These are phyloP conservation scores for Saccharomycodes ludwigii DNA, from an alignment of 805 yeast species.

Conservation along the genomic window DNA sequence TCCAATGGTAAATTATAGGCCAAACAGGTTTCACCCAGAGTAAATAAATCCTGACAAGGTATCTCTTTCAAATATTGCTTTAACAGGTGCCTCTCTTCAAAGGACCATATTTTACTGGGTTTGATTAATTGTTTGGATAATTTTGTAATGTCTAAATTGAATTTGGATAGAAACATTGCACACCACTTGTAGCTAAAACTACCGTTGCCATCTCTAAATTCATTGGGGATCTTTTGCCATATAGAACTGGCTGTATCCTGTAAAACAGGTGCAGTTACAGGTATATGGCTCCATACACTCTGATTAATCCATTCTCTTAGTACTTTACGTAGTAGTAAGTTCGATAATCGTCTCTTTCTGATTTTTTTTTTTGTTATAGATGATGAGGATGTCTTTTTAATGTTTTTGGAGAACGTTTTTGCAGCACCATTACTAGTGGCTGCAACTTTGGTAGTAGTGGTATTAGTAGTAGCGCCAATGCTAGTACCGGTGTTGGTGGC, in stretches of 20 bases:
- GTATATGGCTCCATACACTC: constrained; percentile 54
- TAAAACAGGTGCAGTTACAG: constrained; percentile 50
- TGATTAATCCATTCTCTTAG: constrained; percentile 61
- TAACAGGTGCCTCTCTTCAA: constrained; percentile 42
- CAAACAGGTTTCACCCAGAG: constrained; percentile 47
- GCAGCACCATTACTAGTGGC: too few relatives aligned
- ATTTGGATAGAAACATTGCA: constrained; percentile 26
- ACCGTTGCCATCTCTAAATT: constrained; percentile 49
- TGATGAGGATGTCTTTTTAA: neutral
- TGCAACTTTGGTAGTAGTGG: too few relatives aligned
- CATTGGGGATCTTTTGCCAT: constrained; percentile 47
- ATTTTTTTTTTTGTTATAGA: constrained; percentile 18
- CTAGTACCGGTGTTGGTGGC: too few relatives aligned
- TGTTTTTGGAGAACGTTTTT: neutral
- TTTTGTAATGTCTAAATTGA: constrained; percentile 40
- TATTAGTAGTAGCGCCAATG: too few relatives aligned
- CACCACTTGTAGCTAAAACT: constrained; percentile 58
- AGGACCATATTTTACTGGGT: constrained; percentile 45
- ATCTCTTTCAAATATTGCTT: constrained; percentile 34
- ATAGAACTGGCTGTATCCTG: constrained; percentile 52
- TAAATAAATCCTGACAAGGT: constrained; percentile 40
- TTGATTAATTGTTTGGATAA: constrained; percentile 31
- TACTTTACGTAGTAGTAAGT: constrained; percentile 43
- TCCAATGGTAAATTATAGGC: constrained; percentile 51
- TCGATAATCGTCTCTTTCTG: constrained; percentile 37